Evolutionary conservation across 1,139 yeast genomes (phyloP).

Genomic region (Kazachstania sp.): DNA sequence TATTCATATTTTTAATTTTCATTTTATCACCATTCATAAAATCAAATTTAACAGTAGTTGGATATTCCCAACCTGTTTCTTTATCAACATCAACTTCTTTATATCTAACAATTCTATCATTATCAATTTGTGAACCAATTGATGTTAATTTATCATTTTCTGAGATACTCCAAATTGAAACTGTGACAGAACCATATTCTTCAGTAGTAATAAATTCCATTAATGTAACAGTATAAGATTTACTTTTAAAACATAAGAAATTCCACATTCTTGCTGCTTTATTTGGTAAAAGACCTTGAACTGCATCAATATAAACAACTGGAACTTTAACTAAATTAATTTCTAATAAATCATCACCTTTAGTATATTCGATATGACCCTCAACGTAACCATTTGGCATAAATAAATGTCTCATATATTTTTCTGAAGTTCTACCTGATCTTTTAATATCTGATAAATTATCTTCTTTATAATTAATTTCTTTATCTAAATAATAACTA

Average conservation of each 20-base stretch:
- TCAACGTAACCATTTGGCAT: slow-evolving; percentile 66
- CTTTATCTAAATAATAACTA: slow-evolving; percentile 36
- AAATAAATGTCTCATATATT: slow-evolving; percentile 46
- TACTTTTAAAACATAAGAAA: slow-evolving; percentile 71
- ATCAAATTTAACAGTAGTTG: slow-evolving; percentile 50
- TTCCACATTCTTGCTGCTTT: slow-evolving; percentile 91
- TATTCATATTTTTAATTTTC: slow-evolving; percentile 32
- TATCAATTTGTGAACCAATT: slow-evolving; percentile 36
- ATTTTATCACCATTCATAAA: slow-evolving; percentile 35
- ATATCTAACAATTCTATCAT: slow-evolving; percentile 54
- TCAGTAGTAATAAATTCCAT: slow-evolving; percentile 86
- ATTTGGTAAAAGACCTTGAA: slow-evolving; percentile 90
- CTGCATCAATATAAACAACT: slow-evolving; percentile 76
- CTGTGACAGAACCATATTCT: slow-evolving; percentile 63
- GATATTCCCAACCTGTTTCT: slow-evolving; percentile 76
- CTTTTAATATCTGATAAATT: slow-evolving; percentile 36
- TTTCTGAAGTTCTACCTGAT: slow-evolving; percentile 24
- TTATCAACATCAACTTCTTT: slow-evolving; percentile 41
- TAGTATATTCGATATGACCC: slow-evolving; percentile 43
- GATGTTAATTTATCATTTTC: slow-evolving; percentile 48
- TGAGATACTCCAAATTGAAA: slow-evolving; percentile 60
- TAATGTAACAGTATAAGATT: slow-evolving; percentile 53
- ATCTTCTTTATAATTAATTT: slow-evolving; percentile 42
- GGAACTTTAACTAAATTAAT: slow-evolving; percentile 39
- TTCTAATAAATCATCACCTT: slow-evolving; percentile 20